These are phyloP conservation scores for Macaranga tanarius DNA, from an alignment of 441 rosid species.

Conservation along the genomic window DNA sequence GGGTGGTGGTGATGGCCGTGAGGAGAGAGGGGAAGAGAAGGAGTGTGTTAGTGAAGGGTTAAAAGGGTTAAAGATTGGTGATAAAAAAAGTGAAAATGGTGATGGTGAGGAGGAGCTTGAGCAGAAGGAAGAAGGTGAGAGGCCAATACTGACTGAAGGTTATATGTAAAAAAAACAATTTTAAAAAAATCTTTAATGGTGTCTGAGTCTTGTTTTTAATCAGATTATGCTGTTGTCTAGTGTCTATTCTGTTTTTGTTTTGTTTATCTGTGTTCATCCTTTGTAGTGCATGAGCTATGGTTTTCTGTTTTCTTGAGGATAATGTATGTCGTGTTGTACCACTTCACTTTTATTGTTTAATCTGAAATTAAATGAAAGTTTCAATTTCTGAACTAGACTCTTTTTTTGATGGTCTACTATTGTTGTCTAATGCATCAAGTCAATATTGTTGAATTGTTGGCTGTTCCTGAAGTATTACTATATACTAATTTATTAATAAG, in stretches of 20 bases:
- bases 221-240: background rate
- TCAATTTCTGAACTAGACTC: background rate
- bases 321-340: background rate
- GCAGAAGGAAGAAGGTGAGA: slow-evolving; percentile 34
- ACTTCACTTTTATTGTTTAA: background rate
- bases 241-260: background rate
- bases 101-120: slow-evolving; percentile 21
- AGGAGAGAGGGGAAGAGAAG: slow-evolving; percentile 25
- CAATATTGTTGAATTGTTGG: background rate
- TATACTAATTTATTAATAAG: background rate
- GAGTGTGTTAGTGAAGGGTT: slow-evolving; percentile 42
- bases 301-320: slow-evolving; percentile 1
- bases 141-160: slow-evolving; percentile 53
- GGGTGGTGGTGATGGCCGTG: slow-evolving; percentile 24
- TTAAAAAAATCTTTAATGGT: background rate
- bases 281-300: background rate
- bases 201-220: background rate
- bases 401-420: background rate
- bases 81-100: slow-evolving; percentile 16
- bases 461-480: background rate
- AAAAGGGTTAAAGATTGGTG: slow-evolving; percentile 39
- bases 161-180: slow-evolving; percentile 28
- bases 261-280: background rate
- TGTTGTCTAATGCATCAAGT: background rate
- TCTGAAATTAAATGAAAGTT: background rate